Evolutionary conservation across 2,329 filamentous ascomycete species (phyloP), one percentile per base, ranked within the genome.

Genomic region (Ophiostoma piceae): DNA sequence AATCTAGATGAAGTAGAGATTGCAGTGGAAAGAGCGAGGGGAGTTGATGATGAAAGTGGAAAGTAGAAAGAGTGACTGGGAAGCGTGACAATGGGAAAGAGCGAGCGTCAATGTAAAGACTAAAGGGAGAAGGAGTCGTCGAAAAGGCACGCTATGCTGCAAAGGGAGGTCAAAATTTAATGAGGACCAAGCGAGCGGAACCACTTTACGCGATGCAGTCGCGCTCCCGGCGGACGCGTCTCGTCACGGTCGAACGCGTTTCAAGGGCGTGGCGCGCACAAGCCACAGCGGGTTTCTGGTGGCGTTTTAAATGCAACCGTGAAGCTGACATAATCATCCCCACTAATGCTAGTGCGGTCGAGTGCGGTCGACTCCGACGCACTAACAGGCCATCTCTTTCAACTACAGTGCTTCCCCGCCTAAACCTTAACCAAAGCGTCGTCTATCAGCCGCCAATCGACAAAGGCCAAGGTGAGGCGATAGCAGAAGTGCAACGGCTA

Each of bases 201-300:
- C 70, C 70, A 71, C 70, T 71, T 71, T 71, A 71, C 70, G 70
- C 70, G 70, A 57, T 43, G 43, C 41, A 19, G 47, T 35, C 64
- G 54, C 67, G 65, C 62, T 16, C 19, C 11, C 12, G 65, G 26
- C 39, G 12, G 16, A 60, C 66, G 43, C 22, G 66, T 47, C 22
- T 62, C 70, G 70, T 65, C 62, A 35, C 65, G 43, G 19, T 66
- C 11, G 19, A 14, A 68, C 69, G 67, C 60, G 66, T 70, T 66
- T 57, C n/a, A 32, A 65, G 62, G 47, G 43, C 70, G 67, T 69
- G 64, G 67, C 69, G 66, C 69, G 26, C 66, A 47, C 12, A 2
- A 14, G 66, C 69, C 67, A 67, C 62, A 70, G 66, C 67, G 47
- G 11, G 35, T 9, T 7, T 41, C 6, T 60, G 26, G 16, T 51